These are phyloP conservation scores for Astraeus odoratus DNA, from an alignment of 768 basidiomycete species.

Conservation along the genomic window DNA sequence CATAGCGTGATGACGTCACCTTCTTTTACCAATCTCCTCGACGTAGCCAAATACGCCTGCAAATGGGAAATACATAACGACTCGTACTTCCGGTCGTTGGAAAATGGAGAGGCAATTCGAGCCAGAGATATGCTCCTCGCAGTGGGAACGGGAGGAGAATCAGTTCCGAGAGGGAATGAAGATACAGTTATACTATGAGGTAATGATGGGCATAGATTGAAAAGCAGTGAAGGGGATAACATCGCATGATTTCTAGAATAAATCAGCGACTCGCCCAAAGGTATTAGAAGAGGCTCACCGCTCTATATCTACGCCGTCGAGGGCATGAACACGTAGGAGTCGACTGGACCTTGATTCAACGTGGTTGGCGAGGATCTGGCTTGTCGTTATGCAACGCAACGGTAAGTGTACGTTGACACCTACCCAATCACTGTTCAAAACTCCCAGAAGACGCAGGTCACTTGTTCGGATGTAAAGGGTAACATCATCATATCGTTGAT, in stretches of 20 bases:
- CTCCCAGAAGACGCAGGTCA: slow-evolving; percentile 60
- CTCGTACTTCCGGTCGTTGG: slow-evolving; percentile 61
- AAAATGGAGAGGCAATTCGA: slow-evolving; percentile 70
- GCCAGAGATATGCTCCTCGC: slow-evolving; percentile 70
- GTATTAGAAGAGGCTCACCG: slow-evolving; percentile 25
- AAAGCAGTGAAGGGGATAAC: slow-evolving; percentile 43
- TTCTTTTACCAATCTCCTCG: slow-evolving; percentile 54
- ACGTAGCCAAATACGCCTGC: slow-evolving; percentile 51
- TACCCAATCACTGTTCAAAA: slow-evolving; percentile 78
- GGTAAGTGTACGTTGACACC: slow-evolving; percentile 8
- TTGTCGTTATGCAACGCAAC: neutral
- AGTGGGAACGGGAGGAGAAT: slow-evolving; percentile 53
- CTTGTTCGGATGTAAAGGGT: slow-evolving; percentile 56
- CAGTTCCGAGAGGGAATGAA: slow-evolving; percentile 55
- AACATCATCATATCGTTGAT: slow-evolving; percentile 38
- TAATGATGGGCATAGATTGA: slow-evolving; percentile 39
- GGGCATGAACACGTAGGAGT: slow-evolving; percentile 51
- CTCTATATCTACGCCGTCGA: slow-evolving; percentile 36
- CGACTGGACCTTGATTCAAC: slow-evolving; percentile 32
- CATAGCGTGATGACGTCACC: slow-evolving; percentile 68
- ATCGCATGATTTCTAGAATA: slow-evolving; percentile 26
- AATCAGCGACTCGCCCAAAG: slow-evolving; percentile 27
- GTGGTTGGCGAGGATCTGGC: slow-evolving; percentile 47
- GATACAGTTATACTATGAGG: slow-evolving; percentile 31
- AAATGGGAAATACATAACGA: slow-evolving; percentile 52